A percentile compares a stretch with the other conserved stretches of the same genome.
Evolutionary conservation across 495 filamentous ascomycete genomes (phyloP).

Genomic region (Hypoxylon trugodes): DNA sequence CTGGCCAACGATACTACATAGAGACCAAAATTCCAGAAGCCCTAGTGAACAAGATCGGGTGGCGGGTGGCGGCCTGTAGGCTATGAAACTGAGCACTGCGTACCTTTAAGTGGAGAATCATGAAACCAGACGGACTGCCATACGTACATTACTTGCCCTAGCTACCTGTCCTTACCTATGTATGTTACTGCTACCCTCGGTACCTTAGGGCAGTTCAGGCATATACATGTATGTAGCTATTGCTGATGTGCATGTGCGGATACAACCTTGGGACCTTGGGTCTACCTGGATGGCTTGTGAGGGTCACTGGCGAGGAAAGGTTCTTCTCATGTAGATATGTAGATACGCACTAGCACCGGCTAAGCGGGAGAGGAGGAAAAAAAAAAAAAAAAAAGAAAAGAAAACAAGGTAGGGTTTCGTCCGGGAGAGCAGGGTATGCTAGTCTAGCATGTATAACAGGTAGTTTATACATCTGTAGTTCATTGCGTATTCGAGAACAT

Average conservation of each 20-base stretch:
- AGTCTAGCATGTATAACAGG: constrained; percentile 16
- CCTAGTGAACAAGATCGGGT: constrained; percentile 41
- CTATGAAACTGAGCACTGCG: constrained; percentile 45
- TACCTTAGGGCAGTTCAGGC: constrained; percentile 24
- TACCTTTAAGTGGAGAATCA: constrained; percentile 36
- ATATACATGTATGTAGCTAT: constrained; percentile 29
- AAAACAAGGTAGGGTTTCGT: constrained; percentile 9
- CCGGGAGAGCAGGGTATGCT: constrained; percentile 21
- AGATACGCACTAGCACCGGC: constrained; percentile 21
- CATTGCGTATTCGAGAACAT: constrained; percentile 8
- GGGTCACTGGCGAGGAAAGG: constrained; percentile 36
- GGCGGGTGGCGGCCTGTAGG: constrained; percentile 42
- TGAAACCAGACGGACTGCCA: constrained; percentile 44
- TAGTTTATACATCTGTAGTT: too few species aligned
- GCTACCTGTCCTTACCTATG: constrained; percentile 6
- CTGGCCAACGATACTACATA: constrained; percentile 40
- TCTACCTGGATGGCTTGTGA: constrained; percentile 18
- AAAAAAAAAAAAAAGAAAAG: constrained; percentile 7
- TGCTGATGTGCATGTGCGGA: constrained; percentile 45
- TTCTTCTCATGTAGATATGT: constrained; percentile 15
- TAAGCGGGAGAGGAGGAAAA: constrained; percentile 22
- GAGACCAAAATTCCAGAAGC: constrained; percentile 38
- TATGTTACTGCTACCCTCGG: constrained; percentile 28
- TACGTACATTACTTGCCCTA: constrained; percentile 19
- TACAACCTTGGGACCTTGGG: constrained; percentile 36